Conservation (phyloP, 768 basidiomycete species). For the Amanita thiersii region DNA sequence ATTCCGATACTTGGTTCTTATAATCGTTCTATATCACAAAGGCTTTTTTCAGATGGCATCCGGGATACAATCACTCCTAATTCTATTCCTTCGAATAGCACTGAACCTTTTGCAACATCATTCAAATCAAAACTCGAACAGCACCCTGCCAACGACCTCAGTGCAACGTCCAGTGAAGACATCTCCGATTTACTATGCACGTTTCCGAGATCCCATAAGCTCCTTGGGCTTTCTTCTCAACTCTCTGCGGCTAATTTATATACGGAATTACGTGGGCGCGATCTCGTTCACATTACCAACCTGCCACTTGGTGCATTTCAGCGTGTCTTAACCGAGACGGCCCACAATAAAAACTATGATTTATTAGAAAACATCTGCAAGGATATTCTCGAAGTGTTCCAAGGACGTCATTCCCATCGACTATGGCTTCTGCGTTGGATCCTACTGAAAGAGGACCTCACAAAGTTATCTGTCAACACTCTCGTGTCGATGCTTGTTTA, state of each 20-base stretch:
- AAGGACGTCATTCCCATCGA: background rate
- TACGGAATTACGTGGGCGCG: background rate
- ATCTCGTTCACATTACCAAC: background rate
- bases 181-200: background rate
- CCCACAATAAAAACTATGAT: background rate
- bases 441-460: background rate
- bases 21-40: conserved; percentile 11
- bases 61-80: conserved; percentile 10
- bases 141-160: too few species aligned
- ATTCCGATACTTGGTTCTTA: conserved; percentile 20
- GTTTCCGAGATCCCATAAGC: background rate
- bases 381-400: conserved; percentile 1
- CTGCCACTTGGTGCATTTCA: conserved; percentile 3
- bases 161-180: too few species aligned
- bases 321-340: conserved; percentile 4
- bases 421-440: background rate
- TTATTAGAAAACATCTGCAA: conserved; percentile 1
- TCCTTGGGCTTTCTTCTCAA: background rate
- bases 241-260: background rate
- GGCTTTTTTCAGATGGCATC: conserved; percentile 16
- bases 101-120: too few species aligned
- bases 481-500: background rate
- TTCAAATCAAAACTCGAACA: too few species aligned
- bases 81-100: conserved; percentile 12
- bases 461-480: background rate